Conservation (phyloP, 2,329 filamentous ascomycete genomes). For the Coniochaeta sp. region DNA sequence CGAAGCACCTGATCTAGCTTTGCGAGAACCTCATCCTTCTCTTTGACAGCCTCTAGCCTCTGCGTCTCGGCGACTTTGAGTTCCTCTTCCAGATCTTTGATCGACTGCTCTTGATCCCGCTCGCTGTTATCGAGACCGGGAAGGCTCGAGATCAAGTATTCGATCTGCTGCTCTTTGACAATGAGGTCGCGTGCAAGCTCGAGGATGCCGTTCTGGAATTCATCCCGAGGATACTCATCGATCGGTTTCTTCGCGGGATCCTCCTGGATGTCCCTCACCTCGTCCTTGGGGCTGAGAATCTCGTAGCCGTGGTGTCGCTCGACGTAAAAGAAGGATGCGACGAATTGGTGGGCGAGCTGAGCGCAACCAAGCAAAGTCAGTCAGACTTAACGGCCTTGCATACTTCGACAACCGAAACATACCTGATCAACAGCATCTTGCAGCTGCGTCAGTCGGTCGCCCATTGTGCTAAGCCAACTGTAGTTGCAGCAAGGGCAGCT, state of each 20-base stretch:
- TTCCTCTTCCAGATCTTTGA: conserved; percentile 58
- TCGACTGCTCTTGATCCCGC: conserved; percentile 62
- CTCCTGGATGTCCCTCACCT: conserved; percentile 50
- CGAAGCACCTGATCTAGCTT: conserved; percentile 55
- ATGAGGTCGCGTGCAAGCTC: conserved; percentile 73
- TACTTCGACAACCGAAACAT: background rate
- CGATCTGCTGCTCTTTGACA: conserved; percentile 76
- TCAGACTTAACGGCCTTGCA: conserved; percentile 12
- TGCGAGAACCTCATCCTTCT: conserved; percentile 53
- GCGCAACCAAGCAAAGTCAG: conserved; percentile 2
- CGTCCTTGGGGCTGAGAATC: conserved; percentile 48
- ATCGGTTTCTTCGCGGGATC: conserved; percentile 46
- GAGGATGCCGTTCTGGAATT: conserved; percentile 59
- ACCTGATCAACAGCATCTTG: conserved; percentile 82
- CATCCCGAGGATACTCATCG: conserved; percentile 53
- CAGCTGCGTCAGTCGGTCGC: conserved; percentile 72
- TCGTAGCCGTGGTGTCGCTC: conserved; percentile 62
- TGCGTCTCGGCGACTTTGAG: conserved; percentile 55
- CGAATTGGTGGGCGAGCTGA: conserved; percentile 61
- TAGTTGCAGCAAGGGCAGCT: background rate
- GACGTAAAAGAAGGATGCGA: conserved; percentile 59
- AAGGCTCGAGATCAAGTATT: conserved; percentile 64
- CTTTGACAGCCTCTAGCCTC: conserved; percentile 53
- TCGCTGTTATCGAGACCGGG: conserved; percentile 75
- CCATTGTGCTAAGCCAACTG: conserved; percentile 36